Evolutionary conservation across 495 filamentous ascomycete genomes (phyloP).

Genomic region (Penicillium crystallinum): DNA sequence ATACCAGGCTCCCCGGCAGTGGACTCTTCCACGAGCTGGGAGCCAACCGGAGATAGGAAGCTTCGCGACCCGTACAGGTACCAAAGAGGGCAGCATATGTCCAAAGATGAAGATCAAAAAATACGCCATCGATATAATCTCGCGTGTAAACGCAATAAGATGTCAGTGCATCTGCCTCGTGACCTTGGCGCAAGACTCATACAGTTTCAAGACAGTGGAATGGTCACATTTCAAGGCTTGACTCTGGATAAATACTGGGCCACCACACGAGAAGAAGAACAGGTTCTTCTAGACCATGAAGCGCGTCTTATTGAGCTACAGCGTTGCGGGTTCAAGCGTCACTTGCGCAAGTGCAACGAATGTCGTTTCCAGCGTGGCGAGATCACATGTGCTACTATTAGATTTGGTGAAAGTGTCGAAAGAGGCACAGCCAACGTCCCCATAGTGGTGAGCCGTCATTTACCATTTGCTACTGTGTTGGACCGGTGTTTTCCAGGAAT

Average conservation of each 20-base stretch:
- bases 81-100: not conserved
- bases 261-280: not conserved
- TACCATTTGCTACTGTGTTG: not conserved
- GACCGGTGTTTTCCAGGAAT: constrained; percentile 7
- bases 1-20: constrained; percentile 5
- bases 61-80: not conserved
- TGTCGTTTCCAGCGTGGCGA: constrained; percentile 1
- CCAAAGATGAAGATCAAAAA: not conserved
- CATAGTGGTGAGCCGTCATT: not conserved
- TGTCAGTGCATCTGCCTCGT: not conserved
- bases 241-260: not conserved
- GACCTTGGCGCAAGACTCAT: not conserved
- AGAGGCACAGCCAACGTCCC: constrained; percentile 3
- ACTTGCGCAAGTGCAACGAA: constrained; percentile 16
- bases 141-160: not conserved
- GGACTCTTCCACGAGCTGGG: constrained; percentile 5
- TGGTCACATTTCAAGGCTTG: not conserved
- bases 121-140: not conserved
- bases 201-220: constrained; percentile 1
- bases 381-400: not conserved
- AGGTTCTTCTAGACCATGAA: constrained; percentile 1
- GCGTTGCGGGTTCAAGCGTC: constrained; percentile 10
- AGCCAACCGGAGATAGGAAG: not conserved
- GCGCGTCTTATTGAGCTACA: constrained; percentile 3
- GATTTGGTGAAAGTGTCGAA: not conserved